Base-by-base conservation (phyloP, 2,329 filamentous ascomycete species). In the Xylaria sp. region DNA sequence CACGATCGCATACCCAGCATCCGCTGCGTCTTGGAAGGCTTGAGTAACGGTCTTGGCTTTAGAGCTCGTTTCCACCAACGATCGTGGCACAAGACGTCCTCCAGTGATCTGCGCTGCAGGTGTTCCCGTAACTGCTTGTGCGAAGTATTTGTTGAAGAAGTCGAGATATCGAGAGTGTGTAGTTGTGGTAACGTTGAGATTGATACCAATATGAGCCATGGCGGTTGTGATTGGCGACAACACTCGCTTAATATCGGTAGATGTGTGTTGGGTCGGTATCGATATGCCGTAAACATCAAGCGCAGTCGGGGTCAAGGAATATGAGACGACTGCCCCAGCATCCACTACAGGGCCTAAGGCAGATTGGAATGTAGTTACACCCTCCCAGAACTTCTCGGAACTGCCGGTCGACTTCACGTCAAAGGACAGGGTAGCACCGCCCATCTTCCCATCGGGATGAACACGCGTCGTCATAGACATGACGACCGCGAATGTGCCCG, bases 401-500 rank as follows among this genome's bases (percentile, higher is more conserved):
- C 13, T n/a, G 10, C 44, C 58, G 7, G 13, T 13, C 13, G 18
- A 8, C 18, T 48, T 18, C 2, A 32, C 46, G 12, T 46, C 18
- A 15, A 69, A 58, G 2, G 25, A n/a, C 1, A 69, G 13, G 9
- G 7, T 57, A 10, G 62, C 69, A 1, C 46, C 34, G 0, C 37
- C 13, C 0, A 65, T 44, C 3, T 3, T 15, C 1, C 34, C 46
- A 13, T 77, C 76, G 6, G 73, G 77, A 59, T 81, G 80, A 2
- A 78, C 78, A 9, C 77, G 78, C 44, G 82, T 75, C 1, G 78
- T 78, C 61, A 81, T 74, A 1, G 80, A 83, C 28, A 80, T 75
- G 7, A 84, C 82, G 6, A 84, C 78, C 10, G 80, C 83, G 70
- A 79, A 85, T 4, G 80, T 84, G 54, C 79, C 81, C 3, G 78